Conservation (phyloP, 2,329 filamentous ascomycete species). For the Monosporascus sp. region DNA sequence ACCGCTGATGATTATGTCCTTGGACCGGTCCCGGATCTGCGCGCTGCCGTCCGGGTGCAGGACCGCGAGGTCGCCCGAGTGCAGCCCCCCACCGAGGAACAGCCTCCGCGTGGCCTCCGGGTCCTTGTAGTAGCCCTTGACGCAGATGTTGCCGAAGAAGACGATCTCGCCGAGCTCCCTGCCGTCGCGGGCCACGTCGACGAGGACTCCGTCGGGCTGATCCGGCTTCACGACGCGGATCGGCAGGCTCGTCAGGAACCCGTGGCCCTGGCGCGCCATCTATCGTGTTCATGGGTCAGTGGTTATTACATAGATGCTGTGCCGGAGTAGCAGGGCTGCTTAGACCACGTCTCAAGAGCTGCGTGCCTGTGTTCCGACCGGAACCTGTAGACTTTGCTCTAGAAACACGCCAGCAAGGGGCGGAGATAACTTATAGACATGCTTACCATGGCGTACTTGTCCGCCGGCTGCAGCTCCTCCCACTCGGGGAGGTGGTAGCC, state of each 20-base stretch:
- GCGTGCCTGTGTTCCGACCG: too few relatives aligned
- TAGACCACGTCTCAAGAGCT: too few relatives aligned
- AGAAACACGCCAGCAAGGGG: too few relatives aligned
- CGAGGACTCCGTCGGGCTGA: conserved; percentile 60
- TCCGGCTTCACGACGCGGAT: conserved; percentile 78
- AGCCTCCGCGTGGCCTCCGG: conserved; percentile 77
- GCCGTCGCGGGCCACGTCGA: conserved; percentile 65
- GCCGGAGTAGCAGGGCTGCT: too few relatives aligned
- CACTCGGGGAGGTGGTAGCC: conserved; percentile 83
- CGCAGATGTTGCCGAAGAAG: conserved; percentile 87
- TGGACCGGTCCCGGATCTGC: conserved; percentile 88
- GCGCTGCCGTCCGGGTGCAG: conserved; percentile 87
- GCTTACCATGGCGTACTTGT: conserved; percentile 59
- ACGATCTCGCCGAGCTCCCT: conserved; percentile 79
- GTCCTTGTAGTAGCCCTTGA: conserved; percentile 89
- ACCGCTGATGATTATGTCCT: conserved; percentile 98
- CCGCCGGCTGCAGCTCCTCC: conserved; percentile 66
- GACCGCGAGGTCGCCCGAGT: conserved; percentile 89
- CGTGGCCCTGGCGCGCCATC: conserved; percentile 94
- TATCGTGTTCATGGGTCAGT: conserved; percentile 28
- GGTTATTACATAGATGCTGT: too few relatives aligned
- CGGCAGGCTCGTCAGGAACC: conserved; percentile 77
- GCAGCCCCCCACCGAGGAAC: conserved; percentile 79
- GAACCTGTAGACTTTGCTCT: too few relatives aligned
- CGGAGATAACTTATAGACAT: too few relatives aligned